These are phyloP conservation scores for Lasiosphaeriaceae sp. DNA, from an alignment of 495 filamentous ascomycete genomes.

Conservation along the genomic window DNA sequence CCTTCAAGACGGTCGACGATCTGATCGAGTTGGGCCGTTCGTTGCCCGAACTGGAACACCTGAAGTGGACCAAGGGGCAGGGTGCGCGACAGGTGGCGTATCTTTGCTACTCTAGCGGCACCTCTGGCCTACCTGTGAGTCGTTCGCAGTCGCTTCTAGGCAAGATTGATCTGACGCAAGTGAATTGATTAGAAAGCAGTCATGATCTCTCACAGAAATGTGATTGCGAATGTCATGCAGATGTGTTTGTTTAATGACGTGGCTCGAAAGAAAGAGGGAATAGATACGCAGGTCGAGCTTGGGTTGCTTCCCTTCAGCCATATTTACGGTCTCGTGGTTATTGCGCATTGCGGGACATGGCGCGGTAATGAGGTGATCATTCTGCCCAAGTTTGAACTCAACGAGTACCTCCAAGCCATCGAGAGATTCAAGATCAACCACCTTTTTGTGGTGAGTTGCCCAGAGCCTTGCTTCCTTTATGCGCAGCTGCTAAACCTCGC, in stretches of 20 bases:
- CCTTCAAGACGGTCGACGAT: constrained; percentile 69
- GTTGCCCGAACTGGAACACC: constrained; percentile 57
- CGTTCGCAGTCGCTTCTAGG: neutral
- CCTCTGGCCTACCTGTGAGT: constrained; percentile 76
- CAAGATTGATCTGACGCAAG: constrained; percentile 8
- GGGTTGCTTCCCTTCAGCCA: constrained; percentile 81
- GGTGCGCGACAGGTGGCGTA: constrained; percentile 74
- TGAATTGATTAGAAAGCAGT: constrained; percentile 78
- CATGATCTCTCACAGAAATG: constrained; percentile 86
- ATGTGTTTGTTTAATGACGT: constrained; percentile 52
- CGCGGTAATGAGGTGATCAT: constrained; percentile 75
- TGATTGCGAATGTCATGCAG: constrained; percentile 80
- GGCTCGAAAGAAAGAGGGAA: constrained; percentile 30
- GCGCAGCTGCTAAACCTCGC: neutral
- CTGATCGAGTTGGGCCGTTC: constrained; percentile 61
- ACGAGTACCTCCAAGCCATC: constrained; percentile 59
- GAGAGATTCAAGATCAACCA: constrained; percentile 67
- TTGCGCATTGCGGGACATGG: constrained; percentile 64
- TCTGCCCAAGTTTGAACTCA: constrained; percentile 82
- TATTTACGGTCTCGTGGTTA: constrained; percentile 80
- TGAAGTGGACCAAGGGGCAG: constrained; percentile 71
- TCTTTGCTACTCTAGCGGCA: constrained; percentile 87
- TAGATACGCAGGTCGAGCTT: constrained; percentile 57
- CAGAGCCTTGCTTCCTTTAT: neutral
- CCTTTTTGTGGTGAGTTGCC: constrained; percentile 56